These are phyloP conservation scores for Boletales sp. DNA, from an alignment of 768 basidiomycete genomes.

Conservation along the genomic window DNA sequence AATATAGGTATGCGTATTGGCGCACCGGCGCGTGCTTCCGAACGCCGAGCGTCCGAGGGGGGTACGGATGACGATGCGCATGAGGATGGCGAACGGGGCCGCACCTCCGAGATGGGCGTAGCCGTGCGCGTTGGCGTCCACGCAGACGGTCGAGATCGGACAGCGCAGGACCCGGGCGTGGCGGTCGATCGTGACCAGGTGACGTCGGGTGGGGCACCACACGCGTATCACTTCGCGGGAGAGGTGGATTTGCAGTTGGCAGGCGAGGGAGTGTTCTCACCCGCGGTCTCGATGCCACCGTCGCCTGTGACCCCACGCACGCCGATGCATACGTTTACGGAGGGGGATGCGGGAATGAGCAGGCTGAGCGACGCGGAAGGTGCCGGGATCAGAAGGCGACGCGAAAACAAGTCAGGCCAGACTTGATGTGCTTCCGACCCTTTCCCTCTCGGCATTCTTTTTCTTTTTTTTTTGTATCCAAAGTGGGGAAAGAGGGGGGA, in stretches of 20 bases:
- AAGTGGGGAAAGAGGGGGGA: background rate
- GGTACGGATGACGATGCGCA: background rate
- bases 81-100: background rate
- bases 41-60: slow-evolving; percentile 15
- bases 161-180: too few species aligned
- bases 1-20: background rate
- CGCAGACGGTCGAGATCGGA: too few species aligned
- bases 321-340: slow-evolving; percentile 13
- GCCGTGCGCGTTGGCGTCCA: background rate
- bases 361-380: slow-evolving; percentile 10
- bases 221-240: slow-evolving; percentile 52
- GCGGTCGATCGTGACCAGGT: too few species aligned
- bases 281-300: slow-evolving; percentile 60
- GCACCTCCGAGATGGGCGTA: background rate
- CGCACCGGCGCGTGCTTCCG: slow-evolving; percentile 5
- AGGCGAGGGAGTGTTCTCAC: slow-evolving; percentile 73
- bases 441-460: too few species aligned
- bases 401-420: background rate
- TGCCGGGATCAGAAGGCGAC: slow-evolving; percentile 20
- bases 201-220: slow-evolving; percentile 20
- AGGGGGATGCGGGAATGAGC: slow-evolving; percentile 7
- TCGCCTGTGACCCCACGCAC: slow-evolving; percentile 55
- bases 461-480: background rate
- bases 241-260: slow-evolving; percentile 52
- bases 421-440: slow-evolving; percentile 3